Percentiles rank a stretch among this genome's conserved stretches.
Evolutionary conservation across 805 yeast species (phyloP).

Genomic region (Cyberlindnera maclurae): DNA sequence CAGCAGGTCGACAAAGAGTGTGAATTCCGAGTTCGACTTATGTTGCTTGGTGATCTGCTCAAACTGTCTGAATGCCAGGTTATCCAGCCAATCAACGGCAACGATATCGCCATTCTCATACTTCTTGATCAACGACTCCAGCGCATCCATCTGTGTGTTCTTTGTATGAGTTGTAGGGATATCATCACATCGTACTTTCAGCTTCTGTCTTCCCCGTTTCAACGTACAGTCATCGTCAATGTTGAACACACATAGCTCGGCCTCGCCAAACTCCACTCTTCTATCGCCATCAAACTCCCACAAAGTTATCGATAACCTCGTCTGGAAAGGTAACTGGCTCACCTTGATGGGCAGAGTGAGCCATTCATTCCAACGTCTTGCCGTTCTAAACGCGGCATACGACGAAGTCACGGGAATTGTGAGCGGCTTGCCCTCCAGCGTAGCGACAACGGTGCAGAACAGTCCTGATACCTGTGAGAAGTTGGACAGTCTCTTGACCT

Average conservation of each 20-base stretch:
- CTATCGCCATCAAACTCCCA: constrained; percentile 63
- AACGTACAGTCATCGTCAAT: constrained; percentile 47
- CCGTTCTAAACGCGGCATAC: constrained; percentile 37
- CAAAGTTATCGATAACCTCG: constrained; percentile 53
- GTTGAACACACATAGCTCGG: constrained; percentile 56
- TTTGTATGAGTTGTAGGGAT: constrained; percentile 6
- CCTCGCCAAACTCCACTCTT: constrained; percentile 48
- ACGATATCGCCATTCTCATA: constrained; percentile 65
- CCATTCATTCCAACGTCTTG: constrained; percentile 66
- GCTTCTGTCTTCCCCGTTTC: constrained; percentile 63
- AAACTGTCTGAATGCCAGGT: constrained; percentile 49
- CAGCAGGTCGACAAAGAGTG: constrained; percentile 47
- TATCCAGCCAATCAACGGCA: constrained; percentile 68
- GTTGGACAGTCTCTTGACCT: constrained; percentile 34
- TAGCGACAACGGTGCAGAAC: constrained; percentile 40
- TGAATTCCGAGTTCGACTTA: constrained; percentile 27
- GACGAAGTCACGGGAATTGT: constrained; percentile 44
- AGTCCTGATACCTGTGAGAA: constrained; percentile 29
- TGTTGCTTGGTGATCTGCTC: constrained; percentile 20
- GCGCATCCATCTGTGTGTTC: constrained; percentile 33
- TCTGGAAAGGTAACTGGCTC: constrained; percentile 58
- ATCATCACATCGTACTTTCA: constrained; percentile 31
- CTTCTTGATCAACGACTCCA: constrained; percentile 48
- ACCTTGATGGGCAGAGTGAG: constrained; percentile 64
- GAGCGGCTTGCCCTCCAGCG: constrained; percentile 37